A percentile compares a stretch with the other conserved stretches of the same genome.
Evolutionary conservation across 106 monocot genomes (phyloP).

Genomic region (Apostasia shenzhenica): DNA sequence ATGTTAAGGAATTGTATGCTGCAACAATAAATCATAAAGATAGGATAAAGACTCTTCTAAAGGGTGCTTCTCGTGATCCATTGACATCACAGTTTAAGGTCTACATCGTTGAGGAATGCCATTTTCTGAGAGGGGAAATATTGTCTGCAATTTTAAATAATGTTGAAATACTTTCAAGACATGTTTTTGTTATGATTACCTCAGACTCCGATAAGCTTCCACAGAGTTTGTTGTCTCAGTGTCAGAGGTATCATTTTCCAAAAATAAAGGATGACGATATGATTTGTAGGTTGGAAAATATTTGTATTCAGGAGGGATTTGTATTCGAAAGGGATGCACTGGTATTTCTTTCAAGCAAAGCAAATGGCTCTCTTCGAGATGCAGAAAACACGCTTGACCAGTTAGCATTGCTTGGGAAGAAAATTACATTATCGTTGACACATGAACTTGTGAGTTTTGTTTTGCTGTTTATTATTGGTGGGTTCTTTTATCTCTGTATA

Average conservation of each 20-base stretch:
- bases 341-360: constrained; percentile 64
- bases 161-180: constrained; percentile 40
- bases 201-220: constrained; percentile 68
- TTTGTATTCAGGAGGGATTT: constrained; percentile 62
- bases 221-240: constrained; percentile 39
- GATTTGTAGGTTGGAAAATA: constrained; percentile 55
- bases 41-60: constrained; percentile 59
- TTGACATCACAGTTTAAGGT: constrained; percentile 64
- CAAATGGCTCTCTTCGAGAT: constrained; percentile 86
- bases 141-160: constrained; percentile 76
- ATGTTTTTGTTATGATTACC: constrained; percentile 82
- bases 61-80: constrained; percentile 57
- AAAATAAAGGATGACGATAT: constrained; percentile 73
- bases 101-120: constrained; percentile 93
- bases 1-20: constrained; percentile 82
- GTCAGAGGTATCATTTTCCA: constrained; percentile 81
- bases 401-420: constrained; percentile 84
- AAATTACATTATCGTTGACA: constrained; percentile 69
- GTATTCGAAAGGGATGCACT: constrained; percentile 76
- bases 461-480: neutral
- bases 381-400: constrained; percentile 91
- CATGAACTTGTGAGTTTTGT: constrained; percentile 75
- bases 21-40: constrained; percentile 54
- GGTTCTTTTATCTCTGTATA: neutral
- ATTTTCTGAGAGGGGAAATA: constrained; percentile 48